Evolutionary conservation across 306 rosid species (phyloP).

Genomic region (Dryas alaskensis): DNA sequence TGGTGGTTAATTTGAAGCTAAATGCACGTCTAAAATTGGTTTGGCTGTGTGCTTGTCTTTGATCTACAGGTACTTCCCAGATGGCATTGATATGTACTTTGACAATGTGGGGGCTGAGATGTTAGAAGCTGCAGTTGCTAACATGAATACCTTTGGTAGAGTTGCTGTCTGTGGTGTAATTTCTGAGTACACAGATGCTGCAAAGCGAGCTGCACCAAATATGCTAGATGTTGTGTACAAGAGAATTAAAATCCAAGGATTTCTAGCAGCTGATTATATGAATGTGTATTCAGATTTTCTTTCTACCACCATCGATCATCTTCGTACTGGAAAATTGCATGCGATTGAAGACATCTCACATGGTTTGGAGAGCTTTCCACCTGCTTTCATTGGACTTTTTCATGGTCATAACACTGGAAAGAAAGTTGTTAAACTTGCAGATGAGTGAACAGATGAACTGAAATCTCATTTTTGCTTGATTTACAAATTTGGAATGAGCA

Average conservation of each 20-base stretch:
- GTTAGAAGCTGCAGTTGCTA: conserved; percentile 64
- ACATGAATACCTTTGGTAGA: conserved; percentile 66
- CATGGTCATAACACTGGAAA: conserved; percentile 64
- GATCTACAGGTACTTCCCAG: conserved; percentile 53
- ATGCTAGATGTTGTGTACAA: conserved; percentile 62
- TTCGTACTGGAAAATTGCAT: conserved; percentile 40
- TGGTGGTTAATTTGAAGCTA: neutral
- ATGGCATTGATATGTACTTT: conserved; percentile 75
- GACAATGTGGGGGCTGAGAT: conserved; percentile 79
- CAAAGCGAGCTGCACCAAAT: conserved; percentile 42
- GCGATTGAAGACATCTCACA: conserved; percentile 50
- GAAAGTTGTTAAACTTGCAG: conserved; percentile 47
- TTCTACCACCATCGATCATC: conserved; percentile 36
- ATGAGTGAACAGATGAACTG: conserved; percentile 18
- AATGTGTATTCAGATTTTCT: conserved; percentile 41
- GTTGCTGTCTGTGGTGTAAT: conserved; percentile 67
- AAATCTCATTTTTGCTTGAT: neutral
- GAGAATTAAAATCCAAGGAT: conserved; percentile 58
- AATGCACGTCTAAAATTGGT: neutral
- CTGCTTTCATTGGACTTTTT: conserved; percentile 65
- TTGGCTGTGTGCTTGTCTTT: neutral
- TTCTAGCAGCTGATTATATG: conserved; percentile 43
- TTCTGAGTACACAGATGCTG: conserved; percentile 46
- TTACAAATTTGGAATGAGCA: too few species aligned
- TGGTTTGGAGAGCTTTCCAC: conserved; percentile 60